Conservation (phyloP, 2,329 filamentous ascomycete species). For the Paraphaeosphaeria minitans region DNA sequence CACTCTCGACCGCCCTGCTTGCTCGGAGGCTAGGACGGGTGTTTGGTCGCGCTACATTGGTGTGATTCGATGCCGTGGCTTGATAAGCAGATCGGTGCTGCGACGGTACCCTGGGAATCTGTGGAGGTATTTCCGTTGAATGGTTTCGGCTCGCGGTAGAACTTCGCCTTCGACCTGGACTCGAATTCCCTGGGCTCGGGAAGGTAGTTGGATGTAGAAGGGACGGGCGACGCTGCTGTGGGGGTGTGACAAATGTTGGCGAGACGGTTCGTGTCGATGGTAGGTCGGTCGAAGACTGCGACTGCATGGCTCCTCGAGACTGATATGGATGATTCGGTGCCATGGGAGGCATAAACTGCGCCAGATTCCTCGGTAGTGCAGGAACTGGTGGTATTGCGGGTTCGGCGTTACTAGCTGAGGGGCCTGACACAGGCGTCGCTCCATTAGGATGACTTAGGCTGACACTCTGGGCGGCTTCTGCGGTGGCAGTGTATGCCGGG, state of each 20-base stretch:
- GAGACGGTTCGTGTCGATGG: slow-evolving; percentile 13
- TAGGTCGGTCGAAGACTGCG: slow-evolving; percentile 34
- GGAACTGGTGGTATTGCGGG: slow-evolving; percentile 30
- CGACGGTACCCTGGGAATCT: slow-evolving; percentile 17
- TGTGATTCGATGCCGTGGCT: slow-evolving; percentile 15
- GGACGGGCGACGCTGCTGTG: slow-evolving; percentile 30
- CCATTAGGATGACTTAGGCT: slow-evolving; percentile 43
- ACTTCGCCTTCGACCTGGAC: slow-evolving; percentile 30
- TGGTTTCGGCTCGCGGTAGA: slow-evolving; percentile 24
- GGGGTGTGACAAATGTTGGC: slow-evolving; percentile 6
- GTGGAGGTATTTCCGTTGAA: slow-evolving; percentile 20
- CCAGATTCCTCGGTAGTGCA: slow-evolving; percentile 28
- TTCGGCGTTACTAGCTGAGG: slow-evolving; percentile 6
- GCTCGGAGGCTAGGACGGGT: slow-evolving; percentile 21
- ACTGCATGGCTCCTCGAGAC: slow-evolving; percentile 20
- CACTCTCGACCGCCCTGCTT: slow-evolving; percentile 25
- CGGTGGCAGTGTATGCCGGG: slow-evolving; percentile 74
- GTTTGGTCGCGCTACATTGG: background rate
- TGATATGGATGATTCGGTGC: slow-evolving; percentile 27
- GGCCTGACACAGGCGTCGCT: slow-evolving; percentile 34
- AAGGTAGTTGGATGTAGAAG: slow-evolving; percentile 43
- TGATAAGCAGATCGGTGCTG: slow-evolving; percentile 25
- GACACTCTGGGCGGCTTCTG: slow-evolving; percentile 46
- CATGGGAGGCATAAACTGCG: slow-evolving; percentile 21
- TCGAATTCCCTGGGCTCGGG: slow-evolving; percentile 32